Evolutionary conservation across 169 alveolate genomes (phyloP), one percentile per base, ranked within the genome.

Genomic region (Plasmodium inui): DNA sequence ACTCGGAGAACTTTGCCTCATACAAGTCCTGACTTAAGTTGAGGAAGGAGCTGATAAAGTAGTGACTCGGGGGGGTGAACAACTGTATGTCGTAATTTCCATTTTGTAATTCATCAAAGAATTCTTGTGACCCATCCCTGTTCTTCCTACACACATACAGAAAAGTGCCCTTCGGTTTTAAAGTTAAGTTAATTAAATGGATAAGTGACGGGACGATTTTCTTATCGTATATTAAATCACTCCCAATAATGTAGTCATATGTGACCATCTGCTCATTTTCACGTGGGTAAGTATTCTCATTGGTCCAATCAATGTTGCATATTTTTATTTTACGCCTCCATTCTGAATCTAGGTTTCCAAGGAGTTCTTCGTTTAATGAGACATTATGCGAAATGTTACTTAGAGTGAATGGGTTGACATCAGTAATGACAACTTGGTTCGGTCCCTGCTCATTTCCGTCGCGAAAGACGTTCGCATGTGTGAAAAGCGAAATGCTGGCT

Each of bases 211-310:
- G 73, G 6, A 96, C 97, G 19, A 94, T 70, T 46, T 93, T 76
- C 12, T 82, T 41, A 82, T 94, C 96, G 76, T 96, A 96, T 7
- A 96, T 93, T 44, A 96, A 92, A 92, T 96, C 97, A 81, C 97
- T 96, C 10, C 96, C 97, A n/a, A 96, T 78, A 17, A 96, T 90
- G 57, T 83, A 79, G 34, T 94, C 97, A 78, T 86, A 96, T 22
- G 78, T 73, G 12, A 39, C 72, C 19, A 76, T 32, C 57, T 92
- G 71, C 61, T 81, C 50, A 26, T 28, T 41, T 10, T 83, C 94
- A 86, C 22, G 34, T 39, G 90, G 82, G 81, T 94, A 93, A 0
- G 96, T 90, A 34, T 72, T 37, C 32, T 44, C 78, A 74, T 92
- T 32, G 9, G 92, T 90, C 95, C 96, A 93, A 83, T 95, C 95